A percentile compares a stretch with the other conserved stretches of the same genome.
phyloP scores from a whole-genome alignment of 192 early-diverging fungal species.

The Dissophora ornata region DNA sequence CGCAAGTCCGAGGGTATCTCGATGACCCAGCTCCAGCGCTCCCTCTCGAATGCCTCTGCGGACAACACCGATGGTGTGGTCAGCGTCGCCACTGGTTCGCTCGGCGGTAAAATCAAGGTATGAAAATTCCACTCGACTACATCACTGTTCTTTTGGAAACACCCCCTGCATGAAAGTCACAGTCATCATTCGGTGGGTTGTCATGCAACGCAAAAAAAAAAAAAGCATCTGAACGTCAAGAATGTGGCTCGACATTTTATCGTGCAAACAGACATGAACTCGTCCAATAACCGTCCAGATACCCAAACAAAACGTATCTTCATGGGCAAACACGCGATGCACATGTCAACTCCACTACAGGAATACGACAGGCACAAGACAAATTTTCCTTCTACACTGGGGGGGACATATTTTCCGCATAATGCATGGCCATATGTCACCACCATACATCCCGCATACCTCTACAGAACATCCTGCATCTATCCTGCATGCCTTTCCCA shows the following conservation, averaged over 20 bases:
- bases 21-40: slow-evolving; percentile 21
- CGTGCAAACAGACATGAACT: too few species aligned
- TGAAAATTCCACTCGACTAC: not conserved
- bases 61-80: slow-evolving; percentile 24
- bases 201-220: too few species aligned
- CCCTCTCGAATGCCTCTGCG: slow-evolving; percentile 8
- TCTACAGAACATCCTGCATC: too few species aligned
- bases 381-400: too few species aligned
- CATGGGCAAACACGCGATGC: not conserved
- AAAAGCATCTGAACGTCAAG: not conserved
- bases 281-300: too few species aligned
- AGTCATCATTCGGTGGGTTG: too few species aligned
- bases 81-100: slow-evolving; percentile 27
- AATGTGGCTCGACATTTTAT: too few species aligned
- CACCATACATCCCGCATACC: not conserved
- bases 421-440: slow-evolving; percentile 10
- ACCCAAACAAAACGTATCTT: too few species aligned
- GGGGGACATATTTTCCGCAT: slow-evolving; percentile 12
- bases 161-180: not conserved
- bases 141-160: not conserved
- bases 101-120: slow-evolving; percentile 52
- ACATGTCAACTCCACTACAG: too few species aligned
- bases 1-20: slow-evolving; percentile 26
- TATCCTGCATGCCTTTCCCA: not conserved
- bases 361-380: too few species aligned